Percentiles rank a stretch among this genome's conserved stretches.
Evolutionary conservation across 306 rosid genomes (phyloP).

Genomic region (Astragalus glycyphyllos): DNA sequence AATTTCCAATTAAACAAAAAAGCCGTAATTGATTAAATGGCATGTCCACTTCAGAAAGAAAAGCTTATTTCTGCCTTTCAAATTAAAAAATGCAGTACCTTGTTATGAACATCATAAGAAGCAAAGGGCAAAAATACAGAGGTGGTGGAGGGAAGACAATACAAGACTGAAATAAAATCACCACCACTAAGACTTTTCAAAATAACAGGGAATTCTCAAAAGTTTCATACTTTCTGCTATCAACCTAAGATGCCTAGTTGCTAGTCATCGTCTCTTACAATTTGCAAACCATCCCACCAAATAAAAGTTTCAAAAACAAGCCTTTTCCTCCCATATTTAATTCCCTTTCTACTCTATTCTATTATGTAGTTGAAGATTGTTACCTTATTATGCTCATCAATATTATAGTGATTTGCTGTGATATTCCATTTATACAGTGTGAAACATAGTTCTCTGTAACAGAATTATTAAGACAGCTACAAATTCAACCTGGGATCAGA

Average conservation of each 20-base stretch:
- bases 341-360: too few relatives aligned
- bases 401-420: too few relatives aligned
- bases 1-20: constrained; percentile 8
- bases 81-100: not conserved
- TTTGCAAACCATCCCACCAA: not conserved
- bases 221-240: not conserved
- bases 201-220: constrained; percentile 33
- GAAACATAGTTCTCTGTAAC: too few relatives aligned
- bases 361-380: too few relatives aligned
- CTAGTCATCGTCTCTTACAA: not conserved
- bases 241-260: constrained; percentile 4
- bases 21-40: not conserved
- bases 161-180: constrained; percentile 12
- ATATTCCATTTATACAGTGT: too few relatives aligned
- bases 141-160: not conserved
- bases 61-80: not conserved
- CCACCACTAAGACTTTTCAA: not conserved
- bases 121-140: not conserved
- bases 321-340: not conserved
- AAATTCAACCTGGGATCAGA: not conserved
- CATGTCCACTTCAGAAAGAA: not conserved
- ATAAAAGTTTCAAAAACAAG: constrained; percentile 15
- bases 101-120: constrained; percentile 14
- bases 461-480: too few relatives aligned
- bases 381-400: too few relatives aligned